Percentiles rank a stretch among this genome's conserved stretches.
Conservation (phyloP, 2,329 filamentous ascomycete genomes). For the Penicillium sp. region DNA sequence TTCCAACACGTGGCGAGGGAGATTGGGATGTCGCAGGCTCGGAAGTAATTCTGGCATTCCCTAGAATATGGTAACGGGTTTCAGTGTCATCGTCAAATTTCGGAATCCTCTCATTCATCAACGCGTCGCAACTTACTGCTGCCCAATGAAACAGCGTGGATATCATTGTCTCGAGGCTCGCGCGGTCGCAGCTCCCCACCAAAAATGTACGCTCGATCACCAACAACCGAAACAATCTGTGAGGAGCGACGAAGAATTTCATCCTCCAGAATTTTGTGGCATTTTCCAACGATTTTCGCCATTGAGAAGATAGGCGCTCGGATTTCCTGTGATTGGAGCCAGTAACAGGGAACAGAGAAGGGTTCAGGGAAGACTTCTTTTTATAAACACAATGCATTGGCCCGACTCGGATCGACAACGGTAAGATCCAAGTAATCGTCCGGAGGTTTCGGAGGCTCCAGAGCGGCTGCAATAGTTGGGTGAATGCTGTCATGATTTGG, state of each 20-base stretch:
- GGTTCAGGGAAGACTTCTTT: no score
- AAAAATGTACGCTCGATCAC: conserved; percentile 65
- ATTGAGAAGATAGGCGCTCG: conserved; percentile 10
- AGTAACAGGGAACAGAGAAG: no score
- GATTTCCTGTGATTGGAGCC: no score
- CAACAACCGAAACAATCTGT: conserved; percentile 64
- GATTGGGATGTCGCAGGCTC: conserved; percentile 31
- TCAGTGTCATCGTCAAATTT: not conserved
- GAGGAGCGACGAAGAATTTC: conserved; percentile 59
- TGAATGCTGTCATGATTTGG: no score
- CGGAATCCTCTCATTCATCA: not conserved
- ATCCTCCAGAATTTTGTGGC: conserved; percentile 22
- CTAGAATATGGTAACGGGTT: conserved; percentile 2
- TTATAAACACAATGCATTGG: no score
- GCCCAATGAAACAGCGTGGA: conserved; percentile 63
- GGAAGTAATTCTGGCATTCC: not conserved
- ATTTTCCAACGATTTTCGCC: conserved; percentile 11
- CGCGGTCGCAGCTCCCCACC: conserved; percentile 69
- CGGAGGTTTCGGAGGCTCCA: no score
- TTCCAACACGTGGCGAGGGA: conserved; percentile 68
- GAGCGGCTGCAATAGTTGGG: no score
- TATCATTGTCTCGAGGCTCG: conserved; percentile 68
- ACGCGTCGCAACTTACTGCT: conserved; percentile 8
- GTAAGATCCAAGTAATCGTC: no score
- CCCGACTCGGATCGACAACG: no score